Conservation (phyloP, 495 filamentous ascomycete species). For the Hamigera avellanea region DNA sequence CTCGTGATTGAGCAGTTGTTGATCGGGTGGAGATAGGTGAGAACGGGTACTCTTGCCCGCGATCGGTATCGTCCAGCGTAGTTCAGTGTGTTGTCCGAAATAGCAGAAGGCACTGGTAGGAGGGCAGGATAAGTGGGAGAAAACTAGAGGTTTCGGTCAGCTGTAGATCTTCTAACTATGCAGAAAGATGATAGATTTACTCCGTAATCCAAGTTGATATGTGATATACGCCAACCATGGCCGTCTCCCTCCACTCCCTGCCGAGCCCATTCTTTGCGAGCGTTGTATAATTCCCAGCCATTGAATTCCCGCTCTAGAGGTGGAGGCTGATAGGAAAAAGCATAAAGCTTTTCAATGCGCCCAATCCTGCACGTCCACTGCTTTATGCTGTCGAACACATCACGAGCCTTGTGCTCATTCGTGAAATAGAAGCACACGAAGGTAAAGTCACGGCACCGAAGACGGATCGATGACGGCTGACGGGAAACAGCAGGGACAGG, state of each 20-base stretch:
- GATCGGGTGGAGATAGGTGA: constrained; percentile 88
- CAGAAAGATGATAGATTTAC: constrained; percentile 23
- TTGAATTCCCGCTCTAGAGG: constrained; percentile 62
- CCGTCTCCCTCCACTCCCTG: constrained; percentile 72
- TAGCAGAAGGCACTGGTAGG: constrained; percentile 69
- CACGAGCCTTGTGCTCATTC: constrained; percentile 60
- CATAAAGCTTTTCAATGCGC: constrained; percentile 80
- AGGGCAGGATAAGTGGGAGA: constrained; percentile 90
- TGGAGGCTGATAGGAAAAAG: constrained; percentile 72
- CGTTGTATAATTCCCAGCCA: constrained; percentile 84
- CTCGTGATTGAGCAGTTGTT: constrained; percentile 96
- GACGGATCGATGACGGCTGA: constrained; percentile 68
- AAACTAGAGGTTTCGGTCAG: constrained; percentile 40
- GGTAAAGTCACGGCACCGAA: constrained; percentile 85
- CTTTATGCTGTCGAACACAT: constrained; percentile 84
- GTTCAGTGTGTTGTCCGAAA: constrained; percentile 93
- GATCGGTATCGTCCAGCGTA: constrained; percentile 88
- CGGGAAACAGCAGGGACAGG: constrained; percentile 60
- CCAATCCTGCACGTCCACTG: constrained; percentile 72
- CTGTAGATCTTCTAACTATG: too few species aligned
- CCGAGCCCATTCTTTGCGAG: constrained; percentile 65
- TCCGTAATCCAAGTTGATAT: constrained; percentile 75
- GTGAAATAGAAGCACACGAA: constrained; percentile 85
- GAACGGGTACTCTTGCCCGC: constrained; percentile 69
- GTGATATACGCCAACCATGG: constrained; percentile 80